Base-by-base conservation (phyloP, 208 protist genomes). In the Wallacemonas sp. region DNA sequence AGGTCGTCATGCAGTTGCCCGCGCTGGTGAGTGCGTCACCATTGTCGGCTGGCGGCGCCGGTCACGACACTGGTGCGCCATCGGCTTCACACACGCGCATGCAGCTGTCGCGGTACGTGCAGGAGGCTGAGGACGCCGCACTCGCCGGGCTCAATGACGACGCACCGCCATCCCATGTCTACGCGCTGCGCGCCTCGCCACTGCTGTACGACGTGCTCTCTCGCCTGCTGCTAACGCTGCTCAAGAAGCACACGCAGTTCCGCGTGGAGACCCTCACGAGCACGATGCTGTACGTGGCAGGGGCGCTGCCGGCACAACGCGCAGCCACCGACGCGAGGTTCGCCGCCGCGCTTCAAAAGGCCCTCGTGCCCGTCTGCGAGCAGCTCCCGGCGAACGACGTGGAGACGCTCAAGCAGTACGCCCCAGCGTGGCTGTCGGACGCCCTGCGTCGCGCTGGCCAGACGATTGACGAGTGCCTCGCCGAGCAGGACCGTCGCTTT, bases 201-300 rank as follows among this genome's bases (percentile, higher is more conserved):
- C 30, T 24, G 11, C 62, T 78, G 9, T 70, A 72, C 68, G 34
- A 27, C 9, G 68, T 84, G 11, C 55, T 65, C 17, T 61, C 71
- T 41, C 82, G 67, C 14, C 69, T 94, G 1, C 65, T 89, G 9
- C 17, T 82, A 2, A 46, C 29, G 23, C 71, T 94, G 39, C 68
- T 92, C 1, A 72, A 76, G 30, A 85, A 85, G 61, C 67, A 60
- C 11, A 64, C 73, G 8, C 60, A 65, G 27, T 90, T 81, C 62
- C 62, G 75, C n/a, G 48, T 36, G 1, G 48, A 32, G 26, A 44
- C 48, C 38, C 61, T 89, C 44, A 60, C 39, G 3, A 16, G 36
- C 19, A 73, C 79, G 21, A 17, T 94, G 41, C 68, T 91, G 44
- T 77, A 86, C 65, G 60, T 92, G 12, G 77, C 80, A 34, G 61